phyloP scores from a whole-genome alignment of 2,329 filamentous ascomycete genomes.

The Monosporascus sp. region DNA sequence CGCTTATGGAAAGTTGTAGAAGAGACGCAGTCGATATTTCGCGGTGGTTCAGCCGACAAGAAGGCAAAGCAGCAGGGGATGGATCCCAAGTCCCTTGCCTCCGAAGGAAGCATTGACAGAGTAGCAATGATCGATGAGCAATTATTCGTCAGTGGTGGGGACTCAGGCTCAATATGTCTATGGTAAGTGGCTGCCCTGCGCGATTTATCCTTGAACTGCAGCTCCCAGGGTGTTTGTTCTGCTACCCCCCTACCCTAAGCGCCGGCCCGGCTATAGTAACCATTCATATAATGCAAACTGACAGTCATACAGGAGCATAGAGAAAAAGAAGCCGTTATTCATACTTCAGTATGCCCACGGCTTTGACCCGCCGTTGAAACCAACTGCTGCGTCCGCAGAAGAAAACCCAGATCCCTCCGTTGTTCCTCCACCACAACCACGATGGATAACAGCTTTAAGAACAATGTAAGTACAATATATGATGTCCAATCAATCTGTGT shows the following conservation, averaged over 20 bases:
- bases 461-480: conserved; percentile 44
- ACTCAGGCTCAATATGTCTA: conserved; percentile 80
- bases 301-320: conserved; percentile 54
- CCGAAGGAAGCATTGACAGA: conserved; percentile 84
- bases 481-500: not conserved
- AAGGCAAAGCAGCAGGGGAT: conserved; percentile 36
- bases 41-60: conserved; percentile 60
- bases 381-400: conserved; percentile 70
- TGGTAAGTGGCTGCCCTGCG: conserved; percentile 29
- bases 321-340: conserved; percentile 92
- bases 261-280: not conserved
- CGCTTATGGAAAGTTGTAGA: conserved; percentile 94
- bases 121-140: conserved; percentile 85
- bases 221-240: not conserved
- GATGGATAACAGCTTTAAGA: conserved; percentile 85
- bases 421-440: conserved; percentile 61
- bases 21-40: conserved; percentile 91
- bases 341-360: conserved; percentile 79
- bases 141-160: conserved; percentile 87
- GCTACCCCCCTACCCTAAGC: too few relatives aligned
- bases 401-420: conserved; percentile 53
- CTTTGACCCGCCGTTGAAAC: conserved; percentile 63
- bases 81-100: conserved; percentile 49
- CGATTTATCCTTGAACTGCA: too few relatives aligned
- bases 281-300: not conserved